phyloP scores from a whole-genome alignment of 495 filamentous ascomycete species.

The Aspergillus cristatus region DNA sequence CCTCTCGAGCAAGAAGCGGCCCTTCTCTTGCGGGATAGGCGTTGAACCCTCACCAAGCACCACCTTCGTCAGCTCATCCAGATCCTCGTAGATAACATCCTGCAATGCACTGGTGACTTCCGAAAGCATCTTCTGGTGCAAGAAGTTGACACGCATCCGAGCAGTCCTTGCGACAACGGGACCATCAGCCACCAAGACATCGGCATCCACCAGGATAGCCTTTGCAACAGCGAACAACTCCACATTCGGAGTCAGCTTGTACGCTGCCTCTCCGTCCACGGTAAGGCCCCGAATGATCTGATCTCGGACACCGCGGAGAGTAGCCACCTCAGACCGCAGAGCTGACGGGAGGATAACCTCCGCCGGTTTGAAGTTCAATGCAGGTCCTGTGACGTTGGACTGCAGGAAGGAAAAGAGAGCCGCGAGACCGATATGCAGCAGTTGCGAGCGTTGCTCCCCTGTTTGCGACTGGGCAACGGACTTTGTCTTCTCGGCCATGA shows the following conservation, averaged over 20 bases:
- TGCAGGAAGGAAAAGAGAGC: slow-evolving; percentile 82
- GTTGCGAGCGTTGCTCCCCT: slow-evolving; percentile 29
- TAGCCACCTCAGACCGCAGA: slow-evolving; percentile 18
- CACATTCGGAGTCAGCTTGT: slow-evolving; percentile 70
- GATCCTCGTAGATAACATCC: slow-evolving; percentile 43
- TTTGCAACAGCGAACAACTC: slow-evolving; percentile 76
- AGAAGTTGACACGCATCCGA: slow-evolving; percentile 64
- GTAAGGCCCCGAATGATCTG: slow-evolving; percentile 55
- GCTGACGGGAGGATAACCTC: slow-evolving; percentile 45
- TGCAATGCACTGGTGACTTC: slow-evolving; percentile 63
- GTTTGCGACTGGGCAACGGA: slow-evolving; percentile 12
- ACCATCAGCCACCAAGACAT: slow-evolving; percentile 34
- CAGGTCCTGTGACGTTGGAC: slow-evolving; percentile 83
- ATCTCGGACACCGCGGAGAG: slow-evolving; percentile 30
- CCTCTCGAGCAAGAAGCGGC: slow-evolving; percentile 67
- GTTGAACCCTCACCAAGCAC: slow-evolving; percentile 25
- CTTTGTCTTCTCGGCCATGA: slow-evolving; percentile 24
- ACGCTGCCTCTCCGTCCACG: slow-evolving; percentile 78
- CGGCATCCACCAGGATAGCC: slow-evolving; percentile 48
- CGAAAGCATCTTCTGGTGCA: slow-evolving; percentile 81
- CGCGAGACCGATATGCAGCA: slow-evolving; percentile 55
- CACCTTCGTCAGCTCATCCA: slow-evolving; percentile 31
- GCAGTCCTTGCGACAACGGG: slow-evolving; percentile 27
- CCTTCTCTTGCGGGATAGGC: slow-evolving; percentile 33
- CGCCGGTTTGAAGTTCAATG: slow-evolving; percentile 47